Conservation (phyloP, 192 early-diverging fungal species). For the Mortierella hygrophila region DNA sequence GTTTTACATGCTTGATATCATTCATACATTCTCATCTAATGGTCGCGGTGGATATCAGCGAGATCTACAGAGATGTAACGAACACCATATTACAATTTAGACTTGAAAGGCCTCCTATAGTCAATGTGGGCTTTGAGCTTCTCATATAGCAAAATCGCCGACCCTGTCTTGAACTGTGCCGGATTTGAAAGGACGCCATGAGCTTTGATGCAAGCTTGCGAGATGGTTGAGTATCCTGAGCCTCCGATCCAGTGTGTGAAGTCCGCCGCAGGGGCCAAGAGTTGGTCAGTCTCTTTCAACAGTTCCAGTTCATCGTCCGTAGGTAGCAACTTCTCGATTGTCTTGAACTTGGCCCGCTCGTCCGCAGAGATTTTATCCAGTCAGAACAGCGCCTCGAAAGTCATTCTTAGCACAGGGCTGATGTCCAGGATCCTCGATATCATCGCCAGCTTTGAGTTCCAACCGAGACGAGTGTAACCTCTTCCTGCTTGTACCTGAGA, state of each 20-base stretch:
- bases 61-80: too few relatives aligned
- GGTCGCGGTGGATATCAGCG: too few relatives aligned
- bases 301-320: neutral
- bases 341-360: neutral
- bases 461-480: too few relatives aligned
- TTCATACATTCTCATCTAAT: too few relatives aligned
- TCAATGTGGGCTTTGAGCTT: neutral
- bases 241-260: slow-evolving; percentile 11
- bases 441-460: neutral
- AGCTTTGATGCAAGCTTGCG: neutral
- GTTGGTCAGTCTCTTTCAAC: too few relatives aligned
- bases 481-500: neutral
- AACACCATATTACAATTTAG: too few relatives aligned
- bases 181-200: neutral
- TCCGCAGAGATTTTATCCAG: neutral
- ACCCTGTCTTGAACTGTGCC: neutral
- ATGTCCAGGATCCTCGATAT: neutral
- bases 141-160: neutral
- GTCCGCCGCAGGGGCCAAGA: slow-evolving; percentile 4
- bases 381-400: neutral
- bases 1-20: too few relatives aligned
- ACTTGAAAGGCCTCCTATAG: too few relatives aligned
- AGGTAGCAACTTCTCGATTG: neutral
- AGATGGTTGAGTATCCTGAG: neutral
- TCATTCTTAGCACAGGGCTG: neutral